These are phyloP conservation scores for Neocucurbitaria cava DNA, from an alignment of 2,329 filamentous ascomycete genomes.

Conservation along the genomic window DNA sequence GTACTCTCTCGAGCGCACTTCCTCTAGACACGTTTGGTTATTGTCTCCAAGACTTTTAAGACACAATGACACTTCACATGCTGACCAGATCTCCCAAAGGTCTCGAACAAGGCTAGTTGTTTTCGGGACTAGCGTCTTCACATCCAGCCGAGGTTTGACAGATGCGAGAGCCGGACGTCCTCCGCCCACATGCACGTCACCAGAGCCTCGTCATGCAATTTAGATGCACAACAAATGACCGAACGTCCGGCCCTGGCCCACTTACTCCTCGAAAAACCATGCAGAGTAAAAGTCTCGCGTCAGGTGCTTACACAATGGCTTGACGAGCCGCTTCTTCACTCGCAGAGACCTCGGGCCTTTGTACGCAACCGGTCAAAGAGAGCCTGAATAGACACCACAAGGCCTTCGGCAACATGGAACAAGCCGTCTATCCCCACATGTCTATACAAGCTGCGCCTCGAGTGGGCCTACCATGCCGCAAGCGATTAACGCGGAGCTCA, in stretches of 20 bases:
- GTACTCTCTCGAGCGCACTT: not conserved
- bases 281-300: not conserved
- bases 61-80: not conserved
- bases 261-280: constrained; percentile 1
- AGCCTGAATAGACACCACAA: constrained; percentile 5
- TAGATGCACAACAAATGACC: constrained; percentile 1
- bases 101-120: not conserved
- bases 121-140: not conserved
- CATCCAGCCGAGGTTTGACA: constrained; percentile 10
- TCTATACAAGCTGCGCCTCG: constrained; percentile 3
- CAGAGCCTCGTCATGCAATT: constrained; percentile 9
- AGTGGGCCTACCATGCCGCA: constrained; percentile 13
- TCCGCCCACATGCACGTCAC: constrained; percentile 11
- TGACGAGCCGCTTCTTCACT: not conserved
- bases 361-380: constrained; percentile 1
- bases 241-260: constrained; percentile 5
- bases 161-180: constrained; percentile 4
- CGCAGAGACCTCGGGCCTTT: constrained; percentile 9
- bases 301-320: constrained; percentile 7
- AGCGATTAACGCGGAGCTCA: constrained; percentile 5
- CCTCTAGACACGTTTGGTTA: not conserved
- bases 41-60: not conserved
- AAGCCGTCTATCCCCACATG: constrained; percentile 14
- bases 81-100: not conserved
- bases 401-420: constrained; percentile 22